Evolutionary conservation across 2,329 filamentous ascomycete species (phyloP).

Genomic region (Cadophora gregata): DNA sequence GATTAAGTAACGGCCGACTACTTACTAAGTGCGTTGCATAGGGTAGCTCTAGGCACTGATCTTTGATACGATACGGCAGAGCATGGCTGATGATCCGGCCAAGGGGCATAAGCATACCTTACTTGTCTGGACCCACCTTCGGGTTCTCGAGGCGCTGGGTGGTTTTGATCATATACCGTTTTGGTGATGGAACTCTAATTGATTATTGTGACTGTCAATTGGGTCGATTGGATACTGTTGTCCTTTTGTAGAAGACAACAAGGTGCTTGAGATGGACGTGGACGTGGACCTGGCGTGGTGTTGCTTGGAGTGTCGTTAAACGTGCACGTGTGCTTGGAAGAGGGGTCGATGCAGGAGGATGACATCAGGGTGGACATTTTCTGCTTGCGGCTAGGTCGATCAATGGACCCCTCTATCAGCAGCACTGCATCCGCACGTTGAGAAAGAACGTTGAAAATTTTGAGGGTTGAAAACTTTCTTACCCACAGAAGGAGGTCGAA

Average conservation of each 20-base stretch:
- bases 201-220: background rate
- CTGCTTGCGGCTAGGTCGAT: background rate
- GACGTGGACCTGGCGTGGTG: too few species aligned
- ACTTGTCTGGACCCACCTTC: background rate
- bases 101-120: too few species aligned
- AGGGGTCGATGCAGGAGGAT: background rate
- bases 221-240: background rate
- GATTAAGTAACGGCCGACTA: background rate
- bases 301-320: background rate
- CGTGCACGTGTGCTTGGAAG: too few species aligned
- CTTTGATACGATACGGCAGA: background rate
- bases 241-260: background rate
- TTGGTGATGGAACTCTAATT: background rate
- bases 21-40: background rate
- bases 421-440: background rate
- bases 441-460: background rate
- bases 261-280: background rate
- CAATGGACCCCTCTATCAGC: background rate
- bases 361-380: background rate
- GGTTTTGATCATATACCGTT: constrained; percentile 4
- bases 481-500: too few species aligned
- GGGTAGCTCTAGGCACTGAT: too few species aligned
- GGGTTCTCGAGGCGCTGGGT: background rate
- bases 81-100: background rate
- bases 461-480: too few species aligned